phyloP scores from a whole-genome alignment of 1,284 basidiomycete genomes.

The Entoloma clypeatum region DNA sequence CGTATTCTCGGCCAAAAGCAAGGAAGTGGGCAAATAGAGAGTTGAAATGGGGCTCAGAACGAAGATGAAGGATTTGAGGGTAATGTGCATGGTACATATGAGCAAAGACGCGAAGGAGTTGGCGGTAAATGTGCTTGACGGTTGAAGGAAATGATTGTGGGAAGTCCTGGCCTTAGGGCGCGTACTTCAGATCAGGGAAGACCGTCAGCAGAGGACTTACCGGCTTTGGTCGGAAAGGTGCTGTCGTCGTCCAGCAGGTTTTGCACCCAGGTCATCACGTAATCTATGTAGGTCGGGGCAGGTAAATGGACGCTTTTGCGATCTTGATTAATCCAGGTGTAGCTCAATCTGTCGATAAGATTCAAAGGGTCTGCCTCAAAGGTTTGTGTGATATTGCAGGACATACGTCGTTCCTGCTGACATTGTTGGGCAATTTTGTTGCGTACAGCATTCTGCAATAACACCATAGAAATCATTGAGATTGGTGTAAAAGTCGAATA shows the following conservation, averaged over 20 bases:
- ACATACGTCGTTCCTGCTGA: slow-evolving; percentile 79
- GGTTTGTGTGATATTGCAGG: slow-evolving; percentile 1
- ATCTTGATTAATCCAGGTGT: slow-evolving; percentile 97
- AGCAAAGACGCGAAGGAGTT: slow-evolving; percentile 94
- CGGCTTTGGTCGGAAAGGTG: slow-evolving; percentile 94
- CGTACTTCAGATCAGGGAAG: not conserved
- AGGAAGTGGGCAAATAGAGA: slow-evolving; percentile 97
- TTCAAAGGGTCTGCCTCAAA: not conserved
- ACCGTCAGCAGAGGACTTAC: slow-evolving; percentile 38
- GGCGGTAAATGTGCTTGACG: slow-evolving; percentile 95
- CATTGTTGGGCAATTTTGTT: slow-evolving; percentile 90
- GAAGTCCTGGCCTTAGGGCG: slow-evolving; percentile 77
- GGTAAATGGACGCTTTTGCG: slow-evolving; percentile 92
- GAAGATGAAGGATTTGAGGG: slow-evolving; percentile 87
- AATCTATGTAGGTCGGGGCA: slow-evolving; percentile 97
- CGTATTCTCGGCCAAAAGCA: slow-evolving; percentile 91
- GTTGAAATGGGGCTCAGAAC: slow-evolving; percentile 96
- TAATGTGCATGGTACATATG: slow-evolving; percentile 98
- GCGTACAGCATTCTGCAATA: slow-evolving; percentile 92
- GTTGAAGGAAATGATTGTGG: slow-evolving; percentile 86
- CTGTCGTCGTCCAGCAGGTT: slow-evolving; percentile 90
- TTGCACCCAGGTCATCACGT: slow-evolving; percentile 98
- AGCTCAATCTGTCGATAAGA: slow-evolving; percentile 68
- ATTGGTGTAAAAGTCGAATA: slow-evolving; percentile 96
- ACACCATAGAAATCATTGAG: slow-evolving; percentile 97